Conservation (phyloP, 2,329 filamentous ascomycete species). For the Exophiala aquamarina region DNA sequence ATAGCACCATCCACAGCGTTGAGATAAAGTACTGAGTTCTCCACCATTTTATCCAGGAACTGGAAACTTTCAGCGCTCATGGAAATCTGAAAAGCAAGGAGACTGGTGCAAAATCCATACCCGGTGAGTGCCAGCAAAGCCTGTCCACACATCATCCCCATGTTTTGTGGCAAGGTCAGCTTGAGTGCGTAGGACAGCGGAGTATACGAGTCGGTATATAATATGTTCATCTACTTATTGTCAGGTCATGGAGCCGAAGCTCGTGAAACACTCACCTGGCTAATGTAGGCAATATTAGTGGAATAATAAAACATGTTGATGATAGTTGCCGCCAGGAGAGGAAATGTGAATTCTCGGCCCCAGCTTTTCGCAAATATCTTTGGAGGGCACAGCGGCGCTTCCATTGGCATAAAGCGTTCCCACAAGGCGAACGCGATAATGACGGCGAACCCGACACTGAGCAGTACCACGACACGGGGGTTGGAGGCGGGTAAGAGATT, state of each 20-base stretch:
- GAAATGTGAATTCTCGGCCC: slow-evolving; percentile 49
- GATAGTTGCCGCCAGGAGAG: slow-evolving; percentile 45
- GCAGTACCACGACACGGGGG: slow-evolving; percentile 37
- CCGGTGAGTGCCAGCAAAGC: no score
- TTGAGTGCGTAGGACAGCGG: neutral
- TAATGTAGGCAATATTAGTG: neutral
- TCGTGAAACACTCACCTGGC: no score
- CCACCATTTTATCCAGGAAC: no score
- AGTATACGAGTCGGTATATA: slow-evolving; percentile 1
- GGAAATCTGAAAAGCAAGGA: no score
- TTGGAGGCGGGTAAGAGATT: slow-evolving; percentile 36
- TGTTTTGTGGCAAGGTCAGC: slow-evolving; percentile 3
- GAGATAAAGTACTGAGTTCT: no score
- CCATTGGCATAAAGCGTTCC: slow-evolving; percentile 39
- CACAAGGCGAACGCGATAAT: slow-evolving; percentile 40
- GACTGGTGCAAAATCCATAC: no score
- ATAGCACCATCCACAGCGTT: no score
- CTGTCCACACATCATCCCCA: no score
- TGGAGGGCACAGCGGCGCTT: slow-evolving; percentile 44
- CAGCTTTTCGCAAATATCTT: slow-evolving; percentile 45
- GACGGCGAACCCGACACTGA: slow-evolving; percentile 37
- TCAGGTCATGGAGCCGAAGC: no score
- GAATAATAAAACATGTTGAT: slow-evolving; percentile 55
- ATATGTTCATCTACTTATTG: neutral
- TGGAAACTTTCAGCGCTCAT: no score